phyloP scores from a whole-genome alignment of 2,329 filamentous ascomycete species.

The Cytospora paraplurivora region DNA sequence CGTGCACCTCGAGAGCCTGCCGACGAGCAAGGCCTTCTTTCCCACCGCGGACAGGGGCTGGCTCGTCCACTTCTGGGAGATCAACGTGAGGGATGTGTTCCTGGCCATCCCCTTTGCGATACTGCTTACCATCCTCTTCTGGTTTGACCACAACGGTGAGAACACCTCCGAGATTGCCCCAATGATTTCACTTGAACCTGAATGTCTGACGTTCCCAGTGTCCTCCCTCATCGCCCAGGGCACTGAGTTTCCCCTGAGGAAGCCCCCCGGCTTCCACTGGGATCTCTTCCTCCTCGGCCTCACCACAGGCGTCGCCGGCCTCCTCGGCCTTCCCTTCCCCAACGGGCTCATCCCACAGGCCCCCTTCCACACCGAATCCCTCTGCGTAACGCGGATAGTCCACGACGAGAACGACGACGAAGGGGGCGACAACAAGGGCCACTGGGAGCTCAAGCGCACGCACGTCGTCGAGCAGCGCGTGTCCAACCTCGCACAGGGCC shows the following conservation, averaged over 20 bases:
- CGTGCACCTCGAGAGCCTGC: slow-evolving; percentile 70
- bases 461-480: slow-evolving; percentile 78
- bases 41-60: slow-evolving; percentile 74
- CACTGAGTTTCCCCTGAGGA: slow-evolving; percentile 77
- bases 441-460: slow-evolving; percentile 52
- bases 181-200: neutral
- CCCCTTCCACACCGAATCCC: slow-evolving; percentile 77
- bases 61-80: slow-evolving; percentile 82
- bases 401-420: slow-evolving; percentile 57
- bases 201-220: slow-evolving; percentile 48
- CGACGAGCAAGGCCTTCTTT: slow-evolving; percentile 75
- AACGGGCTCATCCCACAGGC: slow-evolving; percentile 84
- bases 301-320: slow-evolving; percentile 73
- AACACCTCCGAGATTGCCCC: slow-evolving; percentile 5
- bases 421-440: slow-evolving; percentile 57
- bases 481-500: slow-evolving; percentile 76
- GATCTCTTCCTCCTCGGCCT: slow-evolving; percentile 79
- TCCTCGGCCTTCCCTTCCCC: slow-evolving; percentile 77
- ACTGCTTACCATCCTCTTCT: slow-evolving; percentile 81
- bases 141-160: slow-evolving; percentile 84
- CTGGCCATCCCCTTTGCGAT: slow-evolving; percentile 85
- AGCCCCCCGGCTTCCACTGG: slow-evolving; percentile 85
- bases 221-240: slow-evolving; percentile 82
- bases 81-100: slow-evolving; percentile 73
- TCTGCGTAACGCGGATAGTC: slow-evolving; percentile 67